Base-by-base conservation (phyloP, 2,329 filamentous ascomycete genomes). In the Fusarium subglutinans region DNA sequence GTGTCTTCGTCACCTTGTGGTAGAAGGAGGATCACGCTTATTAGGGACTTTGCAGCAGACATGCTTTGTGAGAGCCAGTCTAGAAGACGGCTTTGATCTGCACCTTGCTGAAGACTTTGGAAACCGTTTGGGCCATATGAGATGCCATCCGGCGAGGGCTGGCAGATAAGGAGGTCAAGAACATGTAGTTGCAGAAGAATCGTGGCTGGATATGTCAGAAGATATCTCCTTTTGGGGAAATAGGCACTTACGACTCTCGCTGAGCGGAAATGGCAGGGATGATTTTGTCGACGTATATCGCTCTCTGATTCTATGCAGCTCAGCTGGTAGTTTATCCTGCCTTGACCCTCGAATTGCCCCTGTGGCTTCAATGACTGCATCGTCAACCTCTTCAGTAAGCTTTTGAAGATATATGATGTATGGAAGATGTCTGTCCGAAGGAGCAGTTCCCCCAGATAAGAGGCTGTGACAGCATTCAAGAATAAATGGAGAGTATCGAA, bases 61-160 rank as follows among this genome's bases (percentile, higher is more conserved):
- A 81, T 79, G 45, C 79, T 81, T 15, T 80, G 79, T 0, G 80
- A 81, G 1, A 82, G 44, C 70, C 77, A 80, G 12, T 79, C 72
- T 2, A 81, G 51, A 7, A 80, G 66, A 4, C 66, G 63, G 2
- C n/a, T 53, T 24, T 74, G 70, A 20, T 74, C 69, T 15, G 68
- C 57, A 33, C 55, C 67, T 41, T 60, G 65, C 47, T 66, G 73
- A 14, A 68, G 64, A 28, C 66, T 73, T n/a, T 78, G 75, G 28
- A 77, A 78, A 41, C 78, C 73, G 15, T 72, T 66, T 12, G 78
- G 72, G 0, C 79, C 80, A 18, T 80, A 77, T 14, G 78, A 74
- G 22, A 77, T 60, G 17, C 76, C 75, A 12, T 80, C 76, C 14
- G 78, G 69, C 8, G 75, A 76, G 4, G 77, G 76, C 24, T 81